Evolutionary conservation across 2,329 filamentous ascomycete species (phyloP).

Genomic region (Aspergillus brunneoviolaceus): DNA sequence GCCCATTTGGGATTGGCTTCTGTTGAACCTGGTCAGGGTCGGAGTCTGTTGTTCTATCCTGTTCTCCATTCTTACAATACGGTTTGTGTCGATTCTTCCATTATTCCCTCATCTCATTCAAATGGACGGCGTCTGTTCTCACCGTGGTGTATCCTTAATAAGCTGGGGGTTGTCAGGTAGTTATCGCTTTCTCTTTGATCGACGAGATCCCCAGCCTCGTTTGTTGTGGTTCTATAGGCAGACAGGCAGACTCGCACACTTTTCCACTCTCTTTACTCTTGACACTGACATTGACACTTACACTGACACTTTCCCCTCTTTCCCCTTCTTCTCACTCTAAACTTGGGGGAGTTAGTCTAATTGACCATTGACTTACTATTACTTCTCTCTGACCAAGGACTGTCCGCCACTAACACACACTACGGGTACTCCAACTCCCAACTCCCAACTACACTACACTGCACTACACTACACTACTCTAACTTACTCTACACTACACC

Average conservation of each 20-base stretch:
- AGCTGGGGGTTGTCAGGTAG: slow-evolving; percentile 2
- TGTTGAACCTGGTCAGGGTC: neutral
- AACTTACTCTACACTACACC: too few species aligned
- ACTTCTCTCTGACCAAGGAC: neutral
- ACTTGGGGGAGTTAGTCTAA: neutral
- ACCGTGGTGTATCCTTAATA: neutral
- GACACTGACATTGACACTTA: neutral
- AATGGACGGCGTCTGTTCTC: neutral
- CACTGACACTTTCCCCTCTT: neutral
- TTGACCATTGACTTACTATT: neutral
- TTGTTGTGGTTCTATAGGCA: too few species aligned
- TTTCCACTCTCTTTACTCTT: neutral
- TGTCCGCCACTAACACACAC: too few species aligned
- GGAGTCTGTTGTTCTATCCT: too few species aligned
- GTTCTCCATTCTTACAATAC: neutral
- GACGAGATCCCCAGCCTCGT: neutral
- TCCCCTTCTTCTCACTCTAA: neutral
- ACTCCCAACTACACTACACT: too few species aligned
- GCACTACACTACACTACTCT: too few species aligned
- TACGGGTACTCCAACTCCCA: too few species aligned
- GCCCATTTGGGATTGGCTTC: neutral
- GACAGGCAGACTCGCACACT: too few species aligned
- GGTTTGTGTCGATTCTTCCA: neutral
- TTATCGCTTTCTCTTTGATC: neutral
- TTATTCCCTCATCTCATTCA: neutral